A percentile compares a stretch with the other conserved stretches of the same genome.
Conservation (phyloP, 192 early-diverging fungal genomes). For the Phlyctochytrium bullatum region DNA sequence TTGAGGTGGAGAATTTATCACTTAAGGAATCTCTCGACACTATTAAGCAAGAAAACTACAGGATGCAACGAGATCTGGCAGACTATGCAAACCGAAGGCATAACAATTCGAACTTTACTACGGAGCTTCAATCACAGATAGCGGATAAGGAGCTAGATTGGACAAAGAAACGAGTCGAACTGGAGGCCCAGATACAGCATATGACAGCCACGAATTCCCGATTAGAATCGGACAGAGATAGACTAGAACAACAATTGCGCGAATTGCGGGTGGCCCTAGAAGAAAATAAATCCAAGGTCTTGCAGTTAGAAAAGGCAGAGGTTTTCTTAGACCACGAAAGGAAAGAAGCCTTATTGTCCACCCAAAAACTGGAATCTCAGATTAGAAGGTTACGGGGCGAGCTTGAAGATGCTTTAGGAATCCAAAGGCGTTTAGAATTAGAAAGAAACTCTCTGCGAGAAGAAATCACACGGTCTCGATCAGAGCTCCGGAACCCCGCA, state of each 20-base stretch:
- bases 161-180: neutral
- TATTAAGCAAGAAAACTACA: too few species aligned
- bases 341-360: neutral
- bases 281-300: neutral
- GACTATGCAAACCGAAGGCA: too few species aligned
- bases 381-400: neutral
- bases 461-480: neutral
- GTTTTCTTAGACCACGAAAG: neutral
- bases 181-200: neutral
- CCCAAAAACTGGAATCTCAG: neutral
- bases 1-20: too few species aligned
- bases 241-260: too few species aligned
- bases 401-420: neutral
- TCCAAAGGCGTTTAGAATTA: neutral
- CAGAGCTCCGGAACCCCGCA: neutral
- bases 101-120: too few species aligned
- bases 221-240: conserved; percentile 1
- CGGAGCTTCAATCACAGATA: too few species aligned
- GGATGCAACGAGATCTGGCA: too few species aligned
- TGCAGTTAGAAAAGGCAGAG: neutral
- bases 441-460: neutral
- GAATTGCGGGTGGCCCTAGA: neutral
- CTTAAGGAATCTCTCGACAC: too few species aligned
- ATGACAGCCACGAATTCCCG: neutral
- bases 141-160: neutral